Conservation (phyloP, 108 stramenopile genomes). For the Skeletonema marinoi region DNA sequence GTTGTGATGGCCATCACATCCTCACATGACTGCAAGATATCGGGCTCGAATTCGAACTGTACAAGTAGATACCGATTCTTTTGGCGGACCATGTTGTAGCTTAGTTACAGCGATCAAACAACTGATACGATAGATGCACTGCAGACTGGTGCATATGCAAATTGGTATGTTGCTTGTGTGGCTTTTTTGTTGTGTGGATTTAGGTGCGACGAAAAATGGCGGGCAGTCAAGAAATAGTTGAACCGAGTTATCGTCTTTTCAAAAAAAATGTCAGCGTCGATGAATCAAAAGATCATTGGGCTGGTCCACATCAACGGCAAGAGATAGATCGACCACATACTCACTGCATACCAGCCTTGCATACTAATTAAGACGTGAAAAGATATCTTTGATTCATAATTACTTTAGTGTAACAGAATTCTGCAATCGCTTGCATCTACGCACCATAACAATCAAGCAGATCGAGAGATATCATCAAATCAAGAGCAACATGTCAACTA, state of each 20-base stretch:
- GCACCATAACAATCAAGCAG: not conserved
- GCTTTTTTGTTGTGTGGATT: too few species aligned
- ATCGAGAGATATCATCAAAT: not conserved
- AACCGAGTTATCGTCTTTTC: too few species aligned
- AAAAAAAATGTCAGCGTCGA: too few species aligned
- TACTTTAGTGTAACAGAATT: not conserved
- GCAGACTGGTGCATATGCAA: not conserved
- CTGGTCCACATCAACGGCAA: too few species aligned
- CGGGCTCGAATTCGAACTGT: constrained; percentile 52
- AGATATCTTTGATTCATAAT: too few species aligned
- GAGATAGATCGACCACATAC: too few species aligned
- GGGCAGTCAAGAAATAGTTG: too few species aligned
- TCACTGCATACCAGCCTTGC: too few species aligned
- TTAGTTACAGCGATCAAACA: not conserved
- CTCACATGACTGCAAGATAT: constrained; percentile 13
- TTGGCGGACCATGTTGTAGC: constrained; percentile 62
- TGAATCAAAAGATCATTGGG: too few species aligned
- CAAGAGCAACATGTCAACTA: not conserved
- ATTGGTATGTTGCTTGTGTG: too few species aligned
- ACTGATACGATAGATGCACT: not conserved
- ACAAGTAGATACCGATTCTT: constrained; percentile 76
- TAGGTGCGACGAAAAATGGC: too few species aligned
- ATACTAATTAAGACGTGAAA: too few species aligned
- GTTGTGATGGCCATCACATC: not conserved
- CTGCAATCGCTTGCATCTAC: not conserved